These are phyloP conservation scores for Colletotrichum ledebouriae DNA, from an alignment of 2,329 filamentous ascomycete genomes.

Conservation along the genomic window DNA sequence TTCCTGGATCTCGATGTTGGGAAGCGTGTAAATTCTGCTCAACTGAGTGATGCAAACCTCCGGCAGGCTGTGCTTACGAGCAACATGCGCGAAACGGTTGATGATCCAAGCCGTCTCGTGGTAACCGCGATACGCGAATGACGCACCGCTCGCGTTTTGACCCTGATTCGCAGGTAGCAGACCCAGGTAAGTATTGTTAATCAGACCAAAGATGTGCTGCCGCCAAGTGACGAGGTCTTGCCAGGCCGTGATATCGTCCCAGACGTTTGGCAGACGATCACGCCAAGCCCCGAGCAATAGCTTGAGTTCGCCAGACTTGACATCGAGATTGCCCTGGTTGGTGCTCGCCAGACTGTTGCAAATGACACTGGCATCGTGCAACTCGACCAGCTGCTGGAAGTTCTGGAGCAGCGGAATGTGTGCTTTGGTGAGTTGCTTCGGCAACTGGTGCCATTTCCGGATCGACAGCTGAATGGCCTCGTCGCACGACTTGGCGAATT, in stretches of 20 bases:
- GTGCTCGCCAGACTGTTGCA: constrained; percentile 91
- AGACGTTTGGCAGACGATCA: constrained; percentile 94
- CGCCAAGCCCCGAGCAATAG: constrained; percentile 94
- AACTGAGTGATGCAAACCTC: constrained; percentile 98
- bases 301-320: constrained; percentile 96
- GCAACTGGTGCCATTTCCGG: constrained; percentile 98
- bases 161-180: constrained; percentile 81
- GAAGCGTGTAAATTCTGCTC: constrained; percentile 96
- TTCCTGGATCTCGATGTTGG: constrained; percentile 99
- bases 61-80: constrained; percentile 94
- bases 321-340: constrained; percentile 86
- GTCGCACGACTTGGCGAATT: constrained; percentile 92
- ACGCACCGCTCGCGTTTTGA: constrained; percentile 87
- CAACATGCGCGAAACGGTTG: constrained; percentile 97
- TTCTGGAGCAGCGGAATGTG: constrained; percentile 96
- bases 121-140: constrained; percentile 96
- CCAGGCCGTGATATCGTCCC: constrained; percentile 99
- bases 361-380: constrained; percentile 97
- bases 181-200: constrained; percentile 92
- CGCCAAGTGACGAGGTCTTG: constrained; percentile 99
- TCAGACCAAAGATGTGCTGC: constrained; percentile 97
- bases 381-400: constrained; percentile 96
- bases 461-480: constrained; percentile 98
- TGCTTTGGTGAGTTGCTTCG: constrained; percentile 90
- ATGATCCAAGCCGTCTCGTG: constrained; percentile 99